Evolutionary conservation across 305 asterid species (phyloP).

Genomic region (Fraxinus albicans): DNA sequence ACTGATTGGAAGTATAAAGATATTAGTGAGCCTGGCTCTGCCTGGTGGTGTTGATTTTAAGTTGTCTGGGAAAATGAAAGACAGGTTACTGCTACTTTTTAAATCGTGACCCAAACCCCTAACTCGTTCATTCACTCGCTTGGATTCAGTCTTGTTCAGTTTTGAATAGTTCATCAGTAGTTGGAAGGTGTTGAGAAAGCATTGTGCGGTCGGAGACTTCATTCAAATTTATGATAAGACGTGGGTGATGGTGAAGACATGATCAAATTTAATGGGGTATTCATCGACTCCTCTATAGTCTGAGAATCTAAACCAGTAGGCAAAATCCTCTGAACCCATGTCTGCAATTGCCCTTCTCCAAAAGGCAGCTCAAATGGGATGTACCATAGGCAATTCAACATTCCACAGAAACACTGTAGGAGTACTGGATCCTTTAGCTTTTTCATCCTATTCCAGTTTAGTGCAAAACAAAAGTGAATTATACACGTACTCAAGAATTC

Average conservation of each 20-base stretch:
- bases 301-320: background rate
- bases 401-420: no score
- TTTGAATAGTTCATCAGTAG: no score
- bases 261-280: conserved; percentile 33
- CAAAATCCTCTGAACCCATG: conserved; percentile 50
- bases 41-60: conserved; percentile 78
- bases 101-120: conserved; percentile 63
- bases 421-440: no score
- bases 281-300: no score
- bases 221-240: conserved; percentile 56
- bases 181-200: conserved; percentile 48
- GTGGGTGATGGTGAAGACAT: conserved; percentile 54
- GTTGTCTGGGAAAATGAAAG: conserved; percentile 55
- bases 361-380: conserved; percentile 65
- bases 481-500: no score
- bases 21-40: conserved; percentile 63
- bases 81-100: conserved; percentile 78
- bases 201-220: conserved; percentile 76
- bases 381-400: no score
- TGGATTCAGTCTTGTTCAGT: no score
- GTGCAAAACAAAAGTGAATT: no score
- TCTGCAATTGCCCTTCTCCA: conserved; percentile 87
- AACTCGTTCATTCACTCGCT: no score
- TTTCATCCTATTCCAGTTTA: no score
- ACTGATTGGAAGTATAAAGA: background rate